A percentile compares a stretch with the other conserved stretches of the same genome.
These are phyloP conservation scores for Lepidopterella palustris DNA, from an alignment of 495 filamentous ascomycete species.

Conservation along the genomic window DNA sequence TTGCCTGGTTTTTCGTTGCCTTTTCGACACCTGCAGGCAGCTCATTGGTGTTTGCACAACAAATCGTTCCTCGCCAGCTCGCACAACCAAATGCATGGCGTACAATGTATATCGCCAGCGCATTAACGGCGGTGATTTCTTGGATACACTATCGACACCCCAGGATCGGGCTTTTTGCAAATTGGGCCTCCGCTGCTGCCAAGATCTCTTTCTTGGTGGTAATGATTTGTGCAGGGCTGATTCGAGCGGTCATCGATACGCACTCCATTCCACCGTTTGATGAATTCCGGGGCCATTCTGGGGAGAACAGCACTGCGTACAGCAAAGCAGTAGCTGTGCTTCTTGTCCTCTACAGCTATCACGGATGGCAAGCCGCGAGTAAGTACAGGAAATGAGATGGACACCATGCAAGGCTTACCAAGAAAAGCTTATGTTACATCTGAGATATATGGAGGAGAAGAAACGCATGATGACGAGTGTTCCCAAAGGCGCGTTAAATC, in stretches of 20 bases:
- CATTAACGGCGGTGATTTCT: neutral
- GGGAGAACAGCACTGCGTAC: neutral
- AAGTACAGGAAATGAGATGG: neutral
- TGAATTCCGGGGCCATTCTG: neutral
- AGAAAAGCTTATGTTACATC: neutral
- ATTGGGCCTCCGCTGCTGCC: neutral
- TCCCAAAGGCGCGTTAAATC: neutral
- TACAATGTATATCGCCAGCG: neutral
- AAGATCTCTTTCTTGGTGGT: neutral
- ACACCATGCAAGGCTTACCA: neutral
- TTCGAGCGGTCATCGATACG: neutral
- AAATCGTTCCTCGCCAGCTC: neutral
- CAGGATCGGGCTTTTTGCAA: neutral
- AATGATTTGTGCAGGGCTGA: neutral
- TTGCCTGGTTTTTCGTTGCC: neutral
- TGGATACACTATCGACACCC: neutral
- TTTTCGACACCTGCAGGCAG: slow-evolving; percentile 1
- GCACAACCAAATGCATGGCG: neutral
- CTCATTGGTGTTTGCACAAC: neutral
- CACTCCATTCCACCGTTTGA: neutral
- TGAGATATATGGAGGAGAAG: neutral
- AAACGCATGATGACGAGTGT: neutral
- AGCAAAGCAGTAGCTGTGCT: neutral
- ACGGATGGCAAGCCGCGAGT: neutral
- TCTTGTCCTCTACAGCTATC: neutral